These are phyloP conservation scores for Stemphylium lycopersici DNA, from an alignment of 2,329 filamentous ascomycete genomes.

Conservation along the genomic window DNA sequence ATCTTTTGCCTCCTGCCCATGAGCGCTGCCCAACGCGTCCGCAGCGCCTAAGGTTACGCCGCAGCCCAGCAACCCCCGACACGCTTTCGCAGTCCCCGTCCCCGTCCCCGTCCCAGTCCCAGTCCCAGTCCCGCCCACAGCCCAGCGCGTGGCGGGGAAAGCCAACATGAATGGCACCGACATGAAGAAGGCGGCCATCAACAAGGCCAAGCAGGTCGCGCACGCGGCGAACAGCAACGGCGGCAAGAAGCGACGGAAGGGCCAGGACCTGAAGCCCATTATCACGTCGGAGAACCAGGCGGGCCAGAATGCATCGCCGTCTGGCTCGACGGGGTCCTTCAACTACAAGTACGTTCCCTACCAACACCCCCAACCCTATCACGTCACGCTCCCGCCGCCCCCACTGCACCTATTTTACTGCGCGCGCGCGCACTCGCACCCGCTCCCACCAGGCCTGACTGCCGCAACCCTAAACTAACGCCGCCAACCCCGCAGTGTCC, in stretches of 20 bases:
- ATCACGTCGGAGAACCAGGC: conserved; percentile 70
- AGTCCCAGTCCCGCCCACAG: conserved; percentile 15
- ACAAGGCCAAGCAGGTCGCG: conserved; percentile 70
- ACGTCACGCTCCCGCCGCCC: conserved; percentile 1
- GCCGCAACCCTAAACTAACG: conserved; percentile 21
- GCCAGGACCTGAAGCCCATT: conserved; percentile 72
- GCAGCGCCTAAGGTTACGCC: conserved; percentile 36
- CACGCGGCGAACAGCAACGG: conserved; percentile 62
- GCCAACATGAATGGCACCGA: conserved; percentile 67
- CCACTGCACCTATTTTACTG: conserved; percentile 4
- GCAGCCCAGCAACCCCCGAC: conserved; percentile 10
- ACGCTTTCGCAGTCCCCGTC: conserved; percentile 10
- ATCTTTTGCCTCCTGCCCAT: conserved; percentile 24
- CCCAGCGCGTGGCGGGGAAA: conserved; percentile 41
- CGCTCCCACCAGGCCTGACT: background rate
- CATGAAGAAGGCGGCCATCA: conserved; percentile 68
- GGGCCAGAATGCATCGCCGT: conserved; percentile 52
- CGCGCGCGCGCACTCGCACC: conserved; percentile 21
- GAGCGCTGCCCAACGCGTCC: conserved; percentile 36
- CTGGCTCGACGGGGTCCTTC: conserved; percentile 42
- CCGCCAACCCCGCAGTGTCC: conserved; percentile 38
- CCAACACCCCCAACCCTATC: conserved; percentile 1
- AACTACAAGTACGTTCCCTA: conserved; percentile 50
- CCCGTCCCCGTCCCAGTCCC: conserved; percentile 4
- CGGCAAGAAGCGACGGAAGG: conserved; percentile 77